phyloP scores from a whole-genome alignment of 2,329 filamentous ascomycete genomes.

The Stenocarpella maydis region DNA sequence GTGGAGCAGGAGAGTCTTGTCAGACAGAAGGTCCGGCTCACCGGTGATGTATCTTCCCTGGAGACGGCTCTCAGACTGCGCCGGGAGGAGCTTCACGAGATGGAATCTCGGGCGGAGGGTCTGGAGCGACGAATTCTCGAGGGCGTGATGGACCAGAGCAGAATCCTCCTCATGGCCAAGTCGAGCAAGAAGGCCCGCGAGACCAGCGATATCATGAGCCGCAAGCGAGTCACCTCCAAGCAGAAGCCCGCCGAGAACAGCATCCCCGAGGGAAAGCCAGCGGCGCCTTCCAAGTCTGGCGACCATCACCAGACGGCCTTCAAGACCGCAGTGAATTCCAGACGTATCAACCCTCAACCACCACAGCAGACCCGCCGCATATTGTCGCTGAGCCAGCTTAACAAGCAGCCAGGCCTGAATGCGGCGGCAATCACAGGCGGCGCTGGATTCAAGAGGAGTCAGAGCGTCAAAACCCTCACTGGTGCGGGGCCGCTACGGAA shows the following conservation, averaged over 20 bases:
- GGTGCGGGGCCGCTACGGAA: slow-evolving; percentile 65
- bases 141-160: slow-evolving; percentile 94
- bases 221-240: slow-evolving; percentile 61
- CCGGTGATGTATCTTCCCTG: slow-evolving; percentile 86
- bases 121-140: slow-evolving; percentile 93
- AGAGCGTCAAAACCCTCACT: slow-evolving; percentile 74
- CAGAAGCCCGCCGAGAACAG: slow-evolving; percentile 45
- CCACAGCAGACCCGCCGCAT: slow-evolving; percentile 75
- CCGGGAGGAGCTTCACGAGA: slow-evolving; percentile 87
- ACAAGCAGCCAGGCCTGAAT: slow-evolving; percentile 62
- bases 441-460: slow-evolving; percentile 76
- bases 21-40: slow-evolving; percentile 80
- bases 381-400: slow-evolving; percentile 89
- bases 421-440: slow-evolving; percentile 50
- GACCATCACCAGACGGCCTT: slow-evolving; percentile 47
- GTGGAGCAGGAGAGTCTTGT: slow-evolving; percentile 78
- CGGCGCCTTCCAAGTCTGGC: slow-evolving; percentile 14
- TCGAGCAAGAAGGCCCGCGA: slow-evolving; percentile 49
- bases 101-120: slow-evolving; percentile 88
- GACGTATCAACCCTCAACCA: slow-evolving; percentile 57
- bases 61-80: slow-evolving; percentile 90
- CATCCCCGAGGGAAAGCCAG: slow-evolving; percentile 41
- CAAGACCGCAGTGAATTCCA: slow-evolving; percentile 62
- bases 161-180: slow-evolving; percentile 84
- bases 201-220: slow-evolving; percentile 63